A percentile compares a stretch with the other conserved stretches of the same genome.
Evolutionary conservation across 164 flowering plant genomes (phyloP).

Genomic region (Amborella trichopoda): DNA sequence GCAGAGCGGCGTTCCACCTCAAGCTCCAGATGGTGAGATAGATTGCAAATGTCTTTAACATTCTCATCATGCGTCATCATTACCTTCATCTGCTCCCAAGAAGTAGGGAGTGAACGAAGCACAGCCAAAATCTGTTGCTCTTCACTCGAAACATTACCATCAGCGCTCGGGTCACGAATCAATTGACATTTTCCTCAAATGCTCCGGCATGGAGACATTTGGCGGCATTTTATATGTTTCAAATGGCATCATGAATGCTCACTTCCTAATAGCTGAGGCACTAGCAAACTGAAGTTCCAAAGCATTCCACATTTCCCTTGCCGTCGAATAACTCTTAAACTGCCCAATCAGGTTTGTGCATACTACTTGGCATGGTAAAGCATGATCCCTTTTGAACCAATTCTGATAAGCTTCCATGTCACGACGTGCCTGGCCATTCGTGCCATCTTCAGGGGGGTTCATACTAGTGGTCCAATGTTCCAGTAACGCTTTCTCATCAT

Average conservation of each 20-base stretch:
- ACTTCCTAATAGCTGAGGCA: not conserved
- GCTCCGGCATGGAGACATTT: too few species aligned
- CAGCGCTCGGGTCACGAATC: not conserved
- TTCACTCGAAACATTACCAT: not conserved
- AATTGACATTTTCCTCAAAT: not conserved
- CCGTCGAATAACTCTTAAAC: not conserved
- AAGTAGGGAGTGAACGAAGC: not conserved
- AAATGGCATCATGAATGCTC: slow-evolving; percentile 1
- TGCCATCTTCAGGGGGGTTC: not conserved
- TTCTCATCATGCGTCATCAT: slow-evolving; percentile 4
- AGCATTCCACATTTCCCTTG: slow-evolving; percentile 3
- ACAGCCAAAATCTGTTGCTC: slow-evolving; percentile 2
- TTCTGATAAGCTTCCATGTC: not conserved
- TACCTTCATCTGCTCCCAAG: not conserved
- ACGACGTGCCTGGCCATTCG: not conserved
- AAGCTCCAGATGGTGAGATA: not conserved
- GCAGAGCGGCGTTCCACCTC: not conserved
- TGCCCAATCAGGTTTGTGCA: slow-evolving; percentile 1
- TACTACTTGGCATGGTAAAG: not conserved
- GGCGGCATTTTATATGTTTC: too few species aligned
- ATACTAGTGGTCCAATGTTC: not conserved
- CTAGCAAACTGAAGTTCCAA: not conserved
- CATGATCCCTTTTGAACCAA: not conserved
- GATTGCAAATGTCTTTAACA: not conserved
- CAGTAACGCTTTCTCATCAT: not conserved